Evolutionary conservation across 2,329 filamentous ascomycete genomes (phyloP), one percentile per base, ranked within the genome.

Genomic region (Microthyrium microscopicum): DNA sequence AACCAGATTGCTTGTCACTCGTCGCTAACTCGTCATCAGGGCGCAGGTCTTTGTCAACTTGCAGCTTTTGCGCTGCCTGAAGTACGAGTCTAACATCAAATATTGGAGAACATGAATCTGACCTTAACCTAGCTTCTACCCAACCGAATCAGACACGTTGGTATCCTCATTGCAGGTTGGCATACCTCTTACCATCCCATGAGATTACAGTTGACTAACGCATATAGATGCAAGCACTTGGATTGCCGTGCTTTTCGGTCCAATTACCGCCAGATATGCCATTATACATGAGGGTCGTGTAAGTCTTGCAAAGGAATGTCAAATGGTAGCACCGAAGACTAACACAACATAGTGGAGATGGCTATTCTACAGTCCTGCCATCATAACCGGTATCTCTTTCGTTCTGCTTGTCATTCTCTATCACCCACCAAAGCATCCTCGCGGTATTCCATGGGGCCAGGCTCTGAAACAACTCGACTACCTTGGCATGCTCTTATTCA

Each of bases 401-500:
- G 30, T 28, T 3, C 17, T 32, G 12, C 29, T 40, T 4, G 18
- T 33, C 32, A 36, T 35, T 25, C 31, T 35, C 22, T 40, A 40
- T 29, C 16, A 32, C 12, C 39, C 39, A 8, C 39, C 39, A 11
- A 35, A 39, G 26, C 39, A 40, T 28, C 39, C 39, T 5, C 26
- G 33, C 5, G 39, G 39, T 26, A 32, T 39, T 13, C 39, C 39
- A 11, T 40, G 33, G 28, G 9, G 19, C 16, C 42, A 45, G 30
- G 44, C 45, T 4, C 28, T 54, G 18, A 41, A 36, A 26, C 45
- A 52, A 27, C 43, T 54, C 13, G 50, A 52, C 40, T 53, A 53
- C 32, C 35, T 43, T 19, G 47, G 51, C 30, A 42, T 44, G 20
- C 30, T 47, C n/a, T 41, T 52, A 11, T 52, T 53, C 41, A 46